These are phyloP conservation scores for Phoma sp. DNA, from an alignment of 2,329 filamentous ascomycete genomes.

Conservation along the genomic window DNA sequence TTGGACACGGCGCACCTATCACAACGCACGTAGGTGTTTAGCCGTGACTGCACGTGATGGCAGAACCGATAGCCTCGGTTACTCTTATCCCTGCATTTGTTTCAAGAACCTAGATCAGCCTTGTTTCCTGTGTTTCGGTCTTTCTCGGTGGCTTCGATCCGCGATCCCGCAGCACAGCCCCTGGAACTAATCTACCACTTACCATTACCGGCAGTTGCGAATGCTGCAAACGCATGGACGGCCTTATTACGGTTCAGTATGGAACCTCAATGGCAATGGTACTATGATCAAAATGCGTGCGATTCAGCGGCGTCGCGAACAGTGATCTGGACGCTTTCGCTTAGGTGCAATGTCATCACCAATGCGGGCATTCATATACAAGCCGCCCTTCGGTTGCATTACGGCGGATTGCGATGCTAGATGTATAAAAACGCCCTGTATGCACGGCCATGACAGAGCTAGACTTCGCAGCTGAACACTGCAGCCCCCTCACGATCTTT, in stretches of 20 bases:
- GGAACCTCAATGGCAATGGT: neutral
- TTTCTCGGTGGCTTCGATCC: neutral
- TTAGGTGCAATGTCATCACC: neutral
- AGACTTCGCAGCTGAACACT: neutral
- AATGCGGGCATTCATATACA: neutral
- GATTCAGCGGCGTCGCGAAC: neutral
- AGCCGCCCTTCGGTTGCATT: constrained; percentile 1
- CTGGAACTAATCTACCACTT: constrained; percentile 7
- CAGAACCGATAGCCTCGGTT: constrained; percentile 1
- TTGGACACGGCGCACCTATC: neutral
- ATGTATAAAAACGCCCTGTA: constrained; percentile 4
- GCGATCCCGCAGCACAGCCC: constrained; percentile 8
- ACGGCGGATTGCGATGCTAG: constrained; percentile 1
- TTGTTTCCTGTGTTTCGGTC: neutral
- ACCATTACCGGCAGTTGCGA: constrained; percentile 4
- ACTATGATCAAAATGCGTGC: neutral
- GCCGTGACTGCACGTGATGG: neutral
- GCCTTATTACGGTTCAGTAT: constrained; percentile 5
- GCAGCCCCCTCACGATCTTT: neutral
- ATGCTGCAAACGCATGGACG: constrained; percentile 2
- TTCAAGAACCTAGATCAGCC: neutral
- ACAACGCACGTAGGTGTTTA: neutral
- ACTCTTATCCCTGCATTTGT: neutral
- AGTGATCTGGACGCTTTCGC: neutral
- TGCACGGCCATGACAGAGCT: neutral